These are phyloP conservation scores for Trichosporon sp. DNA, from an alignment of 1,284 basidiomycete species.

Conservation along the genomic window DNA sequence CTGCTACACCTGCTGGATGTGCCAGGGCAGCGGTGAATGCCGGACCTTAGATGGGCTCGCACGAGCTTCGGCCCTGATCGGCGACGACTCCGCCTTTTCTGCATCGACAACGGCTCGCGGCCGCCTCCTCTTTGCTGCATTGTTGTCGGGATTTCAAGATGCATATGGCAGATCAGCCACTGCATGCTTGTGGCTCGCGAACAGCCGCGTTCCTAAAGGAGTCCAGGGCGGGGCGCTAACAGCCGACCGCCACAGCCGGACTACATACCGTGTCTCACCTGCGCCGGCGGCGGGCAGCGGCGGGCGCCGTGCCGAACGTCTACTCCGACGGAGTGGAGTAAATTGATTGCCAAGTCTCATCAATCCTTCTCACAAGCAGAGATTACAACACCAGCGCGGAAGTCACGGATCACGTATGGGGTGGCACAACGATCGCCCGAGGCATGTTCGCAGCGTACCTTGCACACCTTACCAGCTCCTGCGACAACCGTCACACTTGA, in stretches of 20 bases:
- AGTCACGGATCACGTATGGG: background rate
- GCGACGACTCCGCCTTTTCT: background rate
- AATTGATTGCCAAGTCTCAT: background rate
- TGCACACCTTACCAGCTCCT: background rate
- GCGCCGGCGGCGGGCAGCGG: background rate
- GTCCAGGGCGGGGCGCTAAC: background rate
- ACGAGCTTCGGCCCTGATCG: background rate
- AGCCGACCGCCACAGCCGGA: background rate
- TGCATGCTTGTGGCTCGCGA: background rate
- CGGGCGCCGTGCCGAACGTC: background rate
- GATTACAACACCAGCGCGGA: background rate
- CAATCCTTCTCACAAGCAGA: background rate
- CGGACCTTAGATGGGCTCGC: background rate
- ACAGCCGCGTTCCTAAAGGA: slow-evolving; percentile 14
- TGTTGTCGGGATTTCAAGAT: background rate
- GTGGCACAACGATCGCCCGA: background rate
- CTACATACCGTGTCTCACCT: background rate
- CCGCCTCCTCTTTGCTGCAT: background rate
- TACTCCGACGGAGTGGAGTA: background rate
- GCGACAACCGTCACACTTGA: too few relatives aligned
- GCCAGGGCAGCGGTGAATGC: background rate
- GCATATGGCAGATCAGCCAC: background rate
- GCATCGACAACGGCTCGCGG: background rate
- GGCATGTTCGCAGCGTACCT: slow-evolving; percentile 1
- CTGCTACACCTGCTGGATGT: background rate